phyloP scores from a whole-genome alignment of 2,329 filamentous ascomycete species.

The Teratosphaeria viscida region DNA sequence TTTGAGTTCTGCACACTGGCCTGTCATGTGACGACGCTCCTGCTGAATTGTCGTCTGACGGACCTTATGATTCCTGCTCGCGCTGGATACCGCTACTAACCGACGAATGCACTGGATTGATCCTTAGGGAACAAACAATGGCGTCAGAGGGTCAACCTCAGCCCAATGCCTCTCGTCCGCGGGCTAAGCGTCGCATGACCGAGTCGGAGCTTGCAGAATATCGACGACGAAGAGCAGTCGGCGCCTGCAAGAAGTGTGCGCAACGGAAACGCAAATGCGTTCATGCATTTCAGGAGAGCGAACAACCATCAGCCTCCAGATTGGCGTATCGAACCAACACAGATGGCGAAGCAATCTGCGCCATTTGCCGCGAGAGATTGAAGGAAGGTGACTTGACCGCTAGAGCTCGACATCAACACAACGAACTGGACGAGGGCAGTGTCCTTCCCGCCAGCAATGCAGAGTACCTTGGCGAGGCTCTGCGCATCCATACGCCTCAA shows the following conservation, averaged over 20 bases:
- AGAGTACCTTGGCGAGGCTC: not conserved
- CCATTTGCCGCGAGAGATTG: not conserved
- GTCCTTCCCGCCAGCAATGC: not conserved
- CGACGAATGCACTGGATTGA: not conserved
- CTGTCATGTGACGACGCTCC: not conserved
- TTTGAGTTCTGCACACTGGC: not conserved
- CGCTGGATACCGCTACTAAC: not conserved
- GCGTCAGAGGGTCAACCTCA: not conserved
- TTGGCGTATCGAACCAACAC: not conserved
- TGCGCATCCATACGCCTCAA: not conserved
- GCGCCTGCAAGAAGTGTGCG: not conserved
- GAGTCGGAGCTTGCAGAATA: not conserved
- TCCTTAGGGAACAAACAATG: not conserved
- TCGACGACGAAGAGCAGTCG: not conserved
- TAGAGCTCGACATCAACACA: not conserved
- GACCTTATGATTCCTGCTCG: too few species aligned
- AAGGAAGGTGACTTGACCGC: not conserved
- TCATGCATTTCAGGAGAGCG: not conserved
- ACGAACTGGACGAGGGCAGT: not conserved
- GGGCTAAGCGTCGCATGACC: not conserved
- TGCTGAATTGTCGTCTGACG: not conserved
- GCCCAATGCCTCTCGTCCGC: not conserved
- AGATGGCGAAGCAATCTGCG: not conserved
- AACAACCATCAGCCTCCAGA: not conserved
- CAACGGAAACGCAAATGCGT: not conserved